These are phyloP conservation scores for Senecio squalidus DNA, from an alignment of 140 eudicot genomes.

Conservation along the genomic window DNA sequence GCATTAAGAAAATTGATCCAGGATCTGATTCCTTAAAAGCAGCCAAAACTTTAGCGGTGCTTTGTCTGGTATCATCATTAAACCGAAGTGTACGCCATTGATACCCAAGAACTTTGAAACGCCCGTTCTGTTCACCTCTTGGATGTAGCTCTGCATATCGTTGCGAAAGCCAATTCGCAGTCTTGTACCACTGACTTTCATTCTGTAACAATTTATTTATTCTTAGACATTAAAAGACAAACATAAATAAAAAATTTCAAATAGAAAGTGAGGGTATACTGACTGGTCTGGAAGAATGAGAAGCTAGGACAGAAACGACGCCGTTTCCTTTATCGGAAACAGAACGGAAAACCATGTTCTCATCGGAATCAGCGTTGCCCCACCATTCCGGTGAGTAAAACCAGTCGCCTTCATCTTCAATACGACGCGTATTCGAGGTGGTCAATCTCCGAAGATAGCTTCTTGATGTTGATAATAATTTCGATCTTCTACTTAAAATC, in stretches of 20 bases:
- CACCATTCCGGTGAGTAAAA: slow-evolving; percentile 89
- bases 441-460: slow-evolving; percentile 33
- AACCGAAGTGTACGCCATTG: slow-evolving; percentile 90
- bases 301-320: slow-evolving; percentile 66
- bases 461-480: slow-evolving; percentile 14
- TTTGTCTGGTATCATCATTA: slow-evolving; percentile 78
- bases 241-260: no score
- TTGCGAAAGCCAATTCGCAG: slow-evolving; percentile 70
- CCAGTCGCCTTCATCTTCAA: slow-evolving; percentile 89
- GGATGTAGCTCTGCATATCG: slow-evolving; percentile 56
- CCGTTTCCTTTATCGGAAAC: slow-evolving; percentile 78
- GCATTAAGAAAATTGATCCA: slow-evolving; percentile 55
- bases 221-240: no score
- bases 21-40: slow-evolving; percentile 66
- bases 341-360: slow-evolving; percentile 51
- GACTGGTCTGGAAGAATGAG: slow-evolving; percentile 93
- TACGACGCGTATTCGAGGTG: slow-evolving; percentile 32
- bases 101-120: slow-evolving; percentile 60
- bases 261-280: slow-evolving; percentile 31
- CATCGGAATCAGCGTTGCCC: slow-evolving; percentile 34
- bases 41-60: slow-evolving; percentile 76
- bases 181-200: slow-evolving; percentile 48
- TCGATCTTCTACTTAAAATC: slow-evolving; percentile 14
- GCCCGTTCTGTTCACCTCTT: slow-evolving; percentile 15
- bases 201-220: slow-evolving; percentile 42